These are phyloP conservation scores for Maudiozyma saulgeensis DNA, from an alignment of 805 yeast species.

Conservation along the genomic window DNA sequence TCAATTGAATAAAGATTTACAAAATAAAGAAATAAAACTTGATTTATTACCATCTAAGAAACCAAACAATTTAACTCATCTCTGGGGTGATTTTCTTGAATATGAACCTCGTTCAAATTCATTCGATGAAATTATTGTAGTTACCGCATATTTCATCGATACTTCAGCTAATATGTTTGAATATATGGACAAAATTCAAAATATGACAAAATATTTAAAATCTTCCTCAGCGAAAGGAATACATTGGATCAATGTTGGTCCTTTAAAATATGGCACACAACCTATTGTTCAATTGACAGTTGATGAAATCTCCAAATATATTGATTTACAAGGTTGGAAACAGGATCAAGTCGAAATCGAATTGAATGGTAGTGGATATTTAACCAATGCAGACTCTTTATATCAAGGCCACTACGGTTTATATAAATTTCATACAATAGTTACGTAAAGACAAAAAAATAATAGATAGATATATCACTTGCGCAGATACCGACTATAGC, in stretches of 20 bases:
- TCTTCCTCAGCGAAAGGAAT: conserved; percentile 31
- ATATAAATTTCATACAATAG: conserved; percentile 29
- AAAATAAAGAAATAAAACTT: conserved; percentile 32
- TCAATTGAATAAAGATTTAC: conserved; percentile 41
- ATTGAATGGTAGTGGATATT: conserved; percentile 36
- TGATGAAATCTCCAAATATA: conserved; percentile 53
- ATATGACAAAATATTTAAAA: conserved; percentile 29
- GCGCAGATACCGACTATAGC: conserved; percentile 31
- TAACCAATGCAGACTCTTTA: conserved; percentile 55
- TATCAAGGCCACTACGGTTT: conserved; percentile 77
- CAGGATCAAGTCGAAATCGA: neutral
- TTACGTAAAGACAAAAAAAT: neutral
- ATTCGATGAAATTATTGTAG: conserved; percentile 43
- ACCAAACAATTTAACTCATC: conserved; percentile 41
- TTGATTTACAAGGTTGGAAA: conserved; percentile 57
- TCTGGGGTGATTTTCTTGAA: conserved; percentile 56
- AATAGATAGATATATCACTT: conserved; percentile 15
- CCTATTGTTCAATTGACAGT: conserved; percentile 64
- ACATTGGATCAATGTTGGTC: conserved; percentile 86
- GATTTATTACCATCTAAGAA: conserved; percentile 11
- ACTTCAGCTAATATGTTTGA: conserved; percentile 82
- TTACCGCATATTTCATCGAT: conserved; percentile 74
- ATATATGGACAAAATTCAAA: conserved; percentile 58
- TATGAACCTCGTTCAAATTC: conserved; percentile 31
- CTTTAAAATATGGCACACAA: conserved; percentile 83